Evolutionary conservation across 345 rosid species (phyloP).

Genomic region (Bretschneidera sinensis): DNA sequence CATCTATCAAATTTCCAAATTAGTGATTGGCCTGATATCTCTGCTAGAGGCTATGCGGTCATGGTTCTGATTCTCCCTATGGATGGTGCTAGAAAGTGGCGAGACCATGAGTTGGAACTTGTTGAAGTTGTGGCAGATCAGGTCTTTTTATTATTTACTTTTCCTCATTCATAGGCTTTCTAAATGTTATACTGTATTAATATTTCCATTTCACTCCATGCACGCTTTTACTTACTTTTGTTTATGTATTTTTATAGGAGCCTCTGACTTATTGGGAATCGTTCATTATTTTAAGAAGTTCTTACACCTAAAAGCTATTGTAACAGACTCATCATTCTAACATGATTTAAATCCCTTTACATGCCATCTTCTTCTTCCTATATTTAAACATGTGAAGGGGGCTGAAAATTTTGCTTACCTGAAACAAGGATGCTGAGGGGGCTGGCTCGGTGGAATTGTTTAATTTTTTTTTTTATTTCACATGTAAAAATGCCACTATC

Average conservation of each 20-base stretch:
- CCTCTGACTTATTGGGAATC: too few species aligned
- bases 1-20: constrained; percentile 80
- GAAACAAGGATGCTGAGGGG: background rate
- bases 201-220: background rate
- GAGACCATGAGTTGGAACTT: constrained; percentile 89
- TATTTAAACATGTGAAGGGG: background rate
- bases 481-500: too few species aligned
- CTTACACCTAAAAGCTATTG: background rate
- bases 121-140: constrained; percentile 95
- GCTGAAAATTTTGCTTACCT: background rate
- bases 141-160: constrained; percentile 38
- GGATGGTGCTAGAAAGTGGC: constrained; percentile 81
- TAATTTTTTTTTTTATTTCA: too few species aligned
- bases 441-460: background rate
- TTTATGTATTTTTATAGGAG: background rate
- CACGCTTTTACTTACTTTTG: background rate
- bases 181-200: background rate
- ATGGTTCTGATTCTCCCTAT: constrained; percentile 91
- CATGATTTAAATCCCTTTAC: background rate
- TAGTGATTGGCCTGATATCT: constrained; percentile 75
- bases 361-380: background rate
- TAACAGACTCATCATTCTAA: background rate
- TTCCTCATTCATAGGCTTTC: constrained; percentile 4
- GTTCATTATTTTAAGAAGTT: too few species aligned
- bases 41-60: constrained; percentile 71